Evolutionary conservation across 2,329 filamentous ascomycete species (phyloP).

Genomic region (Tolypocladium amazonense): DNA sequence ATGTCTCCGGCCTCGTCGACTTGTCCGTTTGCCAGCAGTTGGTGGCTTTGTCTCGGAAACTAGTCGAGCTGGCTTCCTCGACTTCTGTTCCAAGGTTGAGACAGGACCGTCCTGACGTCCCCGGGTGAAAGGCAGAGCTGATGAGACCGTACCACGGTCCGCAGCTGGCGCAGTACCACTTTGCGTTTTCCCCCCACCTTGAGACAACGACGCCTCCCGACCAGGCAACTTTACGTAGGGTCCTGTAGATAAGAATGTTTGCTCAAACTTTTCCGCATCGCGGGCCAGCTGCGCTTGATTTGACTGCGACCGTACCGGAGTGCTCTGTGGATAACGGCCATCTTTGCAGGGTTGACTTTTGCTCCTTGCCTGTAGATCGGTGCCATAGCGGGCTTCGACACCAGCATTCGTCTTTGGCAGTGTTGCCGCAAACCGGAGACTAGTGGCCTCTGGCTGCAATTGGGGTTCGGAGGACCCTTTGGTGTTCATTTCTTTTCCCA

Average conservation of each 20-base stretch:
- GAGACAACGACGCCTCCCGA: background rate
- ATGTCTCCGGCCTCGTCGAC: background rate
- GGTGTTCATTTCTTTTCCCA: background rate
- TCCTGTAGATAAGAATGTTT: background rate
- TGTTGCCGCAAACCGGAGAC: background rate
- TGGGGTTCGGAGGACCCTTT: background rate
- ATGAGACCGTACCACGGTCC: background rate
- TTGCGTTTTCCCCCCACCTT: background rate
- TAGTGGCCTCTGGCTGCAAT: background rate
- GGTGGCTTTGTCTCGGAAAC: background rate
- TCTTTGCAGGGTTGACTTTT: background rate
- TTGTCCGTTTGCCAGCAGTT: background rate
- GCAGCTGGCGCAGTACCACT: background rate
- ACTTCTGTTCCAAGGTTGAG: background rate
- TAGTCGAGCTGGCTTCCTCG: background rate
- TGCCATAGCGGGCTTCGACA: background rate
- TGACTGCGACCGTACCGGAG: background rate
- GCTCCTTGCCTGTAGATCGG: background rate
- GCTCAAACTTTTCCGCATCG: background rate
- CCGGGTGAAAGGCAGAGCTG: conserved; percentile 1
- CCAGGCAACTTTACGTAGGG: background rate
- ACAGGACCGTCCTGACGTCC: background rate
- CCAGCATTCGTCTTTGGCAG: background rate
- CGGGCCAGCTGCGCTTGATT: background rate
- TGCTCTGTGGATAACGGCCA: background rate